A percentile compares a stretch with the other conserved stretches of the same genome.
phyloP scores from a whole-genome alignment of 768 basidiomycete species.

The Termitomyces sp. region DNA sequence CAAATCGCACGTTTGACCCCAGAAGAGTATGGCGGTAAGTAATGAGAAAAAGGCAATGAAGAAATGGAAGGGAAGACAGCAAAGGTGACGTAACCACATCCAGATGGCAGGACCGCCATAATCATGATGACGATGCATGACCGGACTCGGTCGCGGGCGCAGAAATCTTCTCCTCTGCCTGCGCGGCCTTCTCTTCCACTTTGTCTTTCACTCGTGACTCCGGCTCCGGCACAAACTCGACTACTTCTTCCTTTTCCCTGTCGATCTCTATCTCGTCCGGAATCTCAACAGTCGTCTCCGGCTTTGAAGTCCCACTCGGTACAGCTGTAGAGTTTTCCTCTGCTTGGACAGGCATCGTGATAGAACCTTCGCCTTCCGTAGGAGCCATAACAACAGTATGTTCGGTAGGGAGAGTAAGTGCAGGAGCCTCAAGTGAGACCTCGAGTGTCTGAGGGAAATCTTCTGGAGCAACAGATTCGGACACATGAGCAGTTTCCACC shows the following conservation, averaged over 20 bases:
- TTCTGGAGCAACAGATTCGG: background rate
- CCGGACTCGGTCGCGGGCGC: background rate
- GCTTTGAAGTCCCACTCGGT: background rate
- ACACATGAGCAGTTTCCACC: background rate
- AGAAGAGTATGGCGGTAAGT: background rate
- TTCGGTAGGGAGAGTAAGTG: background rate
- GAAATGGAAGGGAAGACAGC: background rate
- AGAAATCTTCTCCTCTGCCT: background rate
- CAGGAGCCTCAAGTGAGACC: background rate
- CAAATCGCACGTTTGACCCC: background rate
- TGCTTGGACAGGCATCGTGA: background rate
- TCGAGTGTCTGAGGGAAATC: background rate
- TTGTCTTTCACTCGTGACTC: constrained; percentile 1
- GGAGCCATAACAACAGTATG: background rate
- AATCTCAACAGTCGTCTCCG: background rate
- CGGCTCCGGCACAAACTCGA: background rate
- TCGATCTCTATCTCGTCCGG: background rate
- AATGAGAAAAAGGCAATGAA: background rate
- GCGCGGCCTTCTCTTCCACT: background rate
- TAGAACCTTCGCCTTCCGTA: background rate
- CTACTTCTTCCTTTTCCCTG: background rate
- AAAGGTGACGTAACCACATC: background rate
- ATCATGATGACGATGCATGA: background rate
- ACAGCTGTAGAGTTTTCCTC: background rate
- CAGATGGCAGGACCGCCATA: background rate